Evolutionary conservation across 768 basidiomycete species (phyloP).

Genomic region (Tricholoma sp.): DNA sequence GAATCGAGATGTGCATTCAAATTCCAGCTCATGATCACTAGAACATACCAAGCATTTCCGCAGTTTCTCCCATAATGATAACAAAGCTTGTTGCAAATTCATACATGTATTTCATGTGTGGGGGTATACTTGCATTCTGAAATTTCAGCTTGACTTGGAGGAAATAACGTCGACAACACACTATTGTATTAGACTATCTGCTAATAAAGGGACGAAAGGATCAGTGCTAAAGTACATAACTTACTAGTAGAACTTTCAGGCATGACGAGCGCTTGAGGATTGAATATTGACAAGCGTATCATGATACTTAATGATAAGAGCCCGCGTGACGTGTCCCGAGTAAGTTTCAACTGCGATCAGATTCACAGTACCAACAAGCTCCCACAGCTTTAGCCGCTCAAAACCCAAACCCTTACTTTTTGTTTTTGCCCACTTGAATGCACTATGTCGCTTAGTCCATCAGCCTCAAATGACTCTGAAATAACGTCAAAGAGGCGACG

Average conservation of each 20-base stretch:
- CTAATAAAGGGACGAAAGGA: no score
- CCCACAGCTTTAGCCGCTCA: constrained; percentile 9
- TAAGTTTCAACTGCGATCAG: no score
- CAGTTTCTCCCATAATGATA: constrained; percentile 17
- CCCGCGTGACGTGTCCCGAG: not conserved
- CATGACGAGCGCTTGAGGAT: no score
- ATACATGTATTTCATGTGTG: constrained; percentile 16
- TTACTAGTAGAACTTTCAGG: no score
- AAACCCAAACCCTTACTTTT: constrained; percentile 8
- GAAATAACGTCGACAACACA: constrained; percentile 19
- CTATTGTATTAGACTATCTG: no score
- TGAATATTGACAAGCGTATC: no score
- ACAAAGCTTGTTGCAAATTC: constrained; percentile 15
- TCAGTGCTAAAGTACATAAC: no score
- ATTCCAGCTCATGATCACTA: not conserved
- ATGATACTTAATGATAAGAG: not conserved
- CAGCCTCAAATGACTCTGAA: constrained; percentile 54
- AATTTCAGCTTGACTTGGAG: constrained; percentile 17
- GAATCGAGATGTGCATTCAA: not conserved
- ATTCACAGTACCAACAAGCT: no score
- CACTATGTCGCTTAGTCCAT: constrained; percentile 64
- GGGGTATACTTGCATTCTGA: constrained; percentile 14
- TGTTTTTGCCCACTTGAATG: constrained; percentile 17
- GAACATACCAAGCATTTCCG: constrained; percentile 17
- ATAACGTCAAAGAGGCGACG: constrained; percentile 54